These are phyloP conservation scores for Gorgonomyces haynaldii DNA, from an alignment of 192 early-diverging fungal genomes.

Conservation along the genomic window DNA sequence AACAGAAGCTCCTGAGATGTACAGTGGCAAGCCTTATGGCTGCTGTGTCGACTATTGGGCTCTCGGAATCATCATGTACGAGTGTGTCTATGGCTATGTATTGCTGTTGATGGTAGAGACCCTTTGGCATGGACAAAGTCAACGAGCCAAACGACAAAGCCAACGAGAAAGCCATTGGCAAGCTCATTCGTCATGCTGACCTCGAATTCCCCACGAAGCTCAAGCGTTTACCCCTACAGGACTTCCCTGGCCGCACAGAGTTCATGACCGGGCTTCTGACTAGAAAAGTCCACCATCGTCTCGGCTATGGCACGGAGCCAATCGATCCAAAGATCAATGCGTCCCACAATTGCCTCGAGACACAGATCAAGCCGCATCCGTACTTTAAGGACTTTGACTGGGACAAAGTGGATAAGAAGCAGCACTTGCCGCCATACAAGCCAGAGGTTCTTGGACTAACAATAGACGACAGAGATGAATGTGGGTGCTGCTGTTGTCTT, in stretches of 20 bases:
- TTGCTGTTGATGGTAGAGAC: not conserved
- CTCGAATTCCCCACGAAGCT: constrained; percentile 28
- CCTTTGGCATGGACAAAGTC: not conserved
- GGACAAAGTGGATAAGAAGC: constrained; percentile 25
- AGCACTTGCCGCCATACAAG: constrained; percentile 29
- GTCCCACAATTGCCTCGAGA: too few relatives aligned
- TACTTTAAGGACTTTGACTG: constrained; percentile 41
- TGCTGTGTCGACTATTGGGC: constrained; percentile 90
- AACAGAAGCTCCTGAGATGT: constrained; percentile 23
- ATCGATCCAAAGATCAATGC: too few relatives aligned
- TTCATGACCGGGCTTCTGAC: constrained; percentile 43
- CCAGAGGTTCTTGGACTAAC: constrained; percentile 30
- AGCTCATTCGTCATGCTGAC: not conserved
- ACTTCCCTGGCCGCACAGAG: constrained; percentile 8
- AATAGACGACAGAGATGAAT: not conserved
- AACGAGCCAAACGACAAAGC: constrained; percentile 42
- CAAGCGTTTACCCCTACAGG: constrained; percentile 9
- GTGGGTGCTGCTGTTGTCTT: not conserved
- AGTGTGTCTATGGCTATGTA: constrained; percentile 61
- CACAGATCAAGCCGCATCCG: constrained; percentile 31
- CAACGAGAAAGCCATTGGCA: constrained; percentile 44
- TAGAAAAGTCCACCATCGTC: constrained; percentile 55
- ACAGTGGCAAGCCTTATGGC: constrained; percentile 13
- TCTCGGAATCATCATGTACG: constrained; percentile 65
- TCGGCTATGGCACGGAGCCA: constrained; percentile 50